Base-by-base conservation (phyloP, 2,329 filamentous ascomycete species). In the Nemania serpens region DNA sequence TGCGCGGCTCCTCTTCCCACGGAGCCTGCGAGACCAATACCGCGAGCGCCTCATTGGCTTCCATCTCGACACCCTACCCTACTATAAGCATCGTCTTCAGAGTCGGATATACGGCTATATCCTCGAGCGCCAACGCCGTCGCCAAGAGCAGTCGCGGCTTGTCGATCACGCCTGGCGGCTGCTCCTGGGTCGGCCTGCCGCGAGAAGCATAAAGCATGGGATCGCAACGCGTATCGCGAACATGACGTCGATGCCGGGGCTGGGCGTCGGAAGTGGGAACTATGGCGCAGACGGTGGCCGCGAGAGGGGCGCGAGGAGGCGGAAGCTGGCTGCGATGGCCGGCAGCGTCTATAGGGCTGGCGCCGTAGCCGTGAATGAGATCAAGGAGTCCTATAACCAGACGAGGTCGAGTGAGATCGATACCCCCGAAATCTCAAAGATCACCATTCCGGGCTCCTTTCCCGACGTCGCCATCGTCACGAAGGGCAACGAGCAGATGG, bases 401-500 rank as follows among this genome's bases (percentile, higher is more conserved):
- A 82, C 82, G 0, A 75, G 81, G 53, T 73, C 76, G 17, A 61
- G 74, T 5, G 72, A 74, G n/a, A 69, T 75, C 3, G 77, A 79
- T 43, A 63, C 68, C 6, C 54, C 68, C 10, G 73, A 75, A 9
- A 59, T 68, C n/a, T 67, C 71, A 46, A 76, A 75, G 62, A 74
- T 79, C 18, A 77, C 81, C 46, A 90, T 91, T 33, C 89, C 91
- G 0, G 90, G 89, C 0, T 86, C 89, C 1, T 97, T 96, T 71
- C 91, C 93, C 0, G 89, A 97, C 68, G 90, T 91, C 17, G 86
- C 89, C n/a, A 90, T 97, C 61, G 85, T 90, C 15, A 84, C 87
- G 11, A 88, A 87, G 63, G 93, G 91, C 12, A 86, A 92, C 62
- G 93, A 97, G 74, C 91, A 98, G 77, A 91, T 99, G 88, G 86